Base-by-base conservation (phyloP, 805 yeast species). In the Hagleromyces aurorensis region DNA sequence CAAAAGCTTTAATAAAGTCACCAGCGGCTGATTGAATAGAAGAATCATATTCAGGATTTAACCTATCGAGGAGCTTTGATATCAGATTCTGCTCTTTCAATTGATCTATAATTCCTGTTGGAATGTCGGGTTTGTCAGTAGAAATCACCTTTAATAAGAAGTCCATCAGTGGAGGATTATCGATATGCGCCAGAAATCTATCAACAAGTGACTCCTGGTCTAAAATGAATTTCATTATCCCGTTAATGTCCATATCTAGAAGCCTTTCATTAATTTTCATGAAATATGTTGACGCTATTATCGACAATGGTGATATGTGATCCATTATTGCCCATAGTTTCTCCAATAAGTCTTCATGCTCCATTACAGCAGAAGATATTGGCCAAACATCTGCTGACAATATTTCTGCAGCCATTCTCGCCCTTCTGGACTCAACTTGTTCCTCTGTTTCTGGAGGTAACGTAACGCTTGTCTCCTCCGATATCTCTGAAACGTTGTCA, bases 341-440 rank as follows among this genome's bases (percentile, higher is more conserved):
- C 31, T 72, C 71, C 46, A 91, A 59, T 21, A 83, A 64, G 13
- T 65, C 69, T 4, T 71, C 63, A 36, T 76, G 72, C 43, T 82
- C 87, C 78, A 89, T 77, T 32, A 91, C 78, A 1, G 94, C 77
- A 43, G 87, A 94, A 2, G 95, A 81, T 21, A 91, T 65, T 2
- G 93, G 80, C 96, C 96, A 89, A 6, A 86, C 87, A 50, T 89
- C 97, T 4, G 91, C 84, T 22, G 89, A 74, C 27, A 91, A 64
- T 23, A 91, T 78, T 52, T 91, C 97, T 2, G 95, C 84, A 5
- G 95, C 86, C 44, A 79, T 67, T 33, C 75, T 77, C 1, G 85
- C 76, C 37, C 71, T 51, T 44, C 67, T 52, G 2, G 53, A 36
- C 25, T 57, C 64, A 3, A 41, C 57, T 29, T 59, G 61, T 25